A percentile compares a stretch with the other conserved stretches of the same genome.
phyloP scores from a whole-genome alignment of 495 filamentous ascomycete species.

The Xylaria telfairii region DNA sequence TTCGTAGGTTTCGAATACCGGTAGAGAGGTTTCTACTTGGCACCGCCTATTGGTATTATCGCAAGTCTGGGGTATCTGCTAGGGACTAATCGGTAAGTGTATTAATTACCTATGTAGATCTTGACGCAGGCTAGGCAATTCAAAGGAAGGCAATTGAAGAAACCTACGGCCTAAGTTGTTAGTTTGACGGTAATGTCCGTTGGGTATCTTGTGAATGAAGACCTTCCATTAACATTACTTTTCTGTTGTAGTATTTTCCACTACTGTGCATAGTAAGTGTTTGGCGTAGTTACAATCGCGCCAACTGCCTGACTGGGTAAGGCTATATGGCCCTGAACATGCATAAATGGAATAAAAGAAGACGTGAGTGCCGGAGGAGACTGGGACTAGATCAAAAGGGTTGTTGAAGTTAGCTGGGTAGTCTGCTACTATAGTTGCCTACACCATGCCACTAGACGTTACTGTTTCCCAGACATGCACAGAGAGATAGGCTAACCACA shows the following conservation, averaged over 20 bases:
- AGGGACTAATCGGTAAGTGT: not conserved
- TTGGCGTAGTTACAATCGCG: not conserved
- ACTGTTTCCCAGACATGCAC: not conserved
- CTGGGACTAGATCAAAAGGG: not conserved
- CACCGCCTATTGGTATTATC: too few species aligned
- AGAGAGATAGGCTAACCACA: not conserved
- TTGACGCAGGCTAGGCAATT: not conserved
- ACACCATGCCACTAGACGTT: not conserved
- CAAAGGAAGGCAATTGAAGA: not conserved
- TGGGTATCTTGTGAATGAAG: not conserved
- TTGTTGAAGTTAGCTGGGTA: conserved; percentile 2
- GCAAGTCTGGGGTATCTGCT: too few species aligned
- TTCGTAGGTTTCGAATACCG: not conserved
- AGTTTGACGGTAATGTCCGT: conserved; percentile 15
- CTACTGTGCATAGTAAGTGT: not conserved
- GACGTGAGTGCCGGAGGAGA: not conserved
- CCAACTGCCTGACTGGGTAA: conserved; percentile 18
- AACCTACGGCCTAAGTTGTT: not conserved
- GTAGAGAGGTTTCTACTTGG: too few species aligned
- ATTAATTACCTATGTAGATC: not conserved
- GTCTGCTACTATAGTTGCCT: too few species aligned
- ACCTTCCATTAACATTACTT: not conserved
- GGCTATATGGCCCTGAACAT: not conserved
- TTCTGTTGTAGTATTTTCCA: not conserved
- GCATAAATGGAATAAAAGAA: conserved; percentile 10